phyloP scores from a whole-genome alignment of 2,329 filamentous ascomycete genomes.

The Nemania bipapillata region DNA sequence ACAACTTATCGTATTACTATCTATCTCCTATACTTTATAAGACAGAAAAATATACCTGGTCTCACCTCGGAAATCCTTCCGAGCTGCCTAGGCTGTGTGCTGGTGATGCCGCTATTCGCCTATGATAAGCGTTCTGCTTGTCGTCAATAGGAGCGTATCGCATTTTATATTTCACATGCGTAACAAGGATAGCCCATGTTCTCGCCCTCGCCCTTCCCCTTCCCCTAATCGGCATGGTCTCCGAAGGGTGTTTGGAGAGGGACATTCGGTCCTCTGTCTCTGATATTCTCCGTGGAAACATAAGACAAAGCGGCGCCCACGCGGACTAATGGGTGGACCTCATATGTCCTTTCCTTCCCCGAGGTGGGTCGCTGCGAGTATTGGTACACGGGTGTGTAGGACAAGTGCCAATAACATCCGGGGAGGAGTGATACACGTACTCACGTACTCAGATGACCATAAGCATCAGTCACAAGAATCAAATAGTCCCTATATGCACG shows the following conservation, averaged over 20 bases:
- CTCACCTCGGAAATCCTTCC: background rate
- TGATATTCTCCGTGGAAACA: slow-evolving; percentile 27
- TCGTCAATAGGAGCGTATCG: background rate
- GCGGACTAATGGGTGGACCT: slow-evolving; percentile 8
- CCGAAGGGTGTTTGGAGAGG: slow-evolving; percentile 3
- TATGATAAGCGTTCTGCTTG: background rate
- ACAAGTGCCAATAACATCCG: slow-evolving; percentile 23
- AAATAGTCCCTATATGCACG: too few relatives aligned
- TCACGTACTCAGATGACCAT: background rate
- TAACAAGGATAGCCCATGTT: background rate
- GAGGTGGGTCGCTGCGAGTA: slow-evolving; percentile 16
- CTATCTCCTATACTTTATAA: background rate
- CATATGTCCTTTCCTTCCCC: background rate
- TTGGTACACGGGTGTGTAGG: slow-evolving; percentile 9
- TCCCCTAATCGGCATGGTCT: slow-evolving; percentile 3
- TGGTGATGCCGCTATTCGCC: background rate
- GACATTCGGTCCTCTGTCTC: slow-evolving; percentile 14
- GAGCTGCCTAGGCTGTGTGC: background rate
- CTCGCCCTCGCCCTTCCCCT: background rate
- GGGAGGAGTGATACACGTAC: background rate
- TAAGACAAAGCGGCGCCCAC: slow-evolving; percentile 6
- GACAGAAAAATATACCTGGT: background rate
- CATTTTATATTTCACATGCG: background rate
- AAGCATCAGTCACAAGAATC: background rate
- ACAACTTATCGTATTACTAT: too few relatives aligned